These are phyloP conservation scores for Lactarius hatsudake DNA, from an alignment of 768 basidiomycete species.

Conservation along the genomic window DNA sequence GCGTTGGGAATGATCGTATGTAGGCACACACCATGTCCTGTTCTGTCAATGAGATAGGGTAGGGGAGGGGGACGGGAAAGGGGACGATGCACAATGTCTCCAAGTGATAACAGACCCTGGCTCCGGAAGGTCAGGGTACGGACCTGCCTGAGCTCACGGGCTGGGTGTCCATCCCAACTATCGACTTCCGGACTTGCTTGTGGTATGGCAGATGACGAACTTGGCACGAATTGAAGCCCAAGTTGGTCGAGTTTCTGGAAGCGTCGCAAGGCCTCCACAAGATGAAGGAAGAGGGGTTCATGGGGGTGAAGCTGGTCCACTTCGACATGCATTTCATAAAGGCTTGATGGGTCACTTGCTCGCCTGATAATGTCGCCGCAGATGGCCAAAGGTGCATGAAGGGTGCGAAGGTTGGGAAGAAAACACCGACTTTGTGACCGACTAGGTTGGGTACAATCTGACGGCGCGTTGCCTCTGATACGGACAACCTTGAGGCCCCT, in stretches of 20 bases:
- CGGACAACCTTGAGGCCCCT: too few species aligned
- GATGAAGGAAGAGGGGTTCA: not conserved
- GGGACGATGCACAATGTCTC: slow-evolving; percentile 4
- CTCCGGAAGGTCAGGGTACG: too few species aligned
- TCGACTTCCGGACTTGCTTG: not conserved
- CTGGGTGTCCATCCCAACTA: not conserved
- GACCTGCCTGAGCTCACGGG: not conserved
- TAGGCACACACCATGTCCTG: too few species aligned
- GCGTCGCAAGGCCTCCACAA: not conserved
- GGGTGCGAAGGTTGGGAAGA: too few species aligned
- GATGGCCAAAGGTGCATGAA: too few species aligned
- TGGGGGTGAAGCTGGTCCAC: not conserved
- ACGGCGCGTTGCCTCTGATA: too few species aligned
- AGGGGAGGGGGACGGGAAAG: not conserved
- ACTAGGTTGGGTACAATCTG: too few species aligned
- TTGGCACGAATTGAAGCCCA: not conserved
- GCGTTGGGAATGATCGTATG: not conserved
- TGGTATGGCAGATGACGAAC: not conserved
- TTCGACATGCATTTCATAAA: too few species aligned
- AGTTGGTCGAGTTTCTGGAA: slow-evolving; percentile 1
- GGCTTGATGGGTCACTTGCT: too few species aligned
- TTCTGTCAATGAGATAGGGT: not conserved
- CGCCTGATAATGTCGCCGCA: too few species aligned
- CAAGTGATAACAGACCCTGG: not conserved
- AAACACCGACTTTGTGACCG: too few species aligned